Conservation (phyloP, 495 filamentous ascomycete species). For the Trichoderma reesei region DNA sequence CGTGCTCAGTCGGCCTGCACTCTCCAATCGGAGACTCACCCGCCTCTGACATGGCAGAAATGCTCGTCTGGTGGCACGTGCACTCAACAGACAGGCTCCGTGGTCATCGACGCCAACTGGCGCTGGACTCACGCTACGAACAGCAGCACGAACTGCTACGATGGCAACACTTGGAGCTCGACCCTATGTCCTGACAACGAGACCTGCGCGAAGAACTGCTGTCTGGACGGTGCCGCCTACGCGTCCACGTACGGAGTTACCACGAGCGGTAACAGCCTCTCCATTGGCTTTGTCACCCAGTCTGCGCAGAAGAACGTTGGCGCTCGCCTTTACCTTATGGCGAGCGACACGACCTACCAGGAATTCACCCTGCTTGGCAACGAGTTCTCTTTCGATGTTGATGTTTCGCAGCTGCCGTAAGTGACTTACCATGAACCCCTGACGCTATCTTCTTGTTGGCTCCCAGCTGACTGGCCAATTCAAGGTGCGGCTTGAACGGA, state of each 20-base stretch:
- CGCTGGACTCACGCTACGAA: conserved; percentile 36
- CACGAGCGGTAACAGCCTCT: conserved; percentile 38
- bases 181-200: conserved; percentile 26
- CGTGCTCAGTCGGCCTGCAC: conserved; percentile 48
- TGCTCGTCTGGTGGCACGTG: conserved; percentile 45
- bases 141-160: conserved; percentile 39
- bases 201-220: conserved; percentile 36
- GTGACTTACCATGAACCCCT: neutral
- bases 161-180: conserved; percentile 38
- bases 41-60: conserved; percentile 46
- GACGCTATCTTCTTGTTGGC: conserved; percentile 10
- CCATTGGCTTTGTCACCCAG: conserved; percentile 47
- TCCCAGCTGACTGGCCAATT: conserved; percentile 15
- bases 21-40: conserved; percentile 47
- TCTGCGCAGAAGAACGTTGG: conserved; percentile 39
- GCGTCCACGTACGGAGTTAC: conserved; percentile 37
- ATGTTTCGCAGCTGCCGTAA: conserved; percentile 33
- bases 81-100: conserved; percentile 26
- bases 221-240: conserved; percentile 41
- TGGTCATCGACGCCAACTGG: conserved; percentile 45
- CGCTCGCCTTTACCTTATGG: conserved; percentile 49
- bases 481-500: conserved; percentile 47
- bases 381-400: conserved; percentile 54
- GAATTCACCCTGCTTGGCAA: conserved; percentile 45
- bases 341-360: conserved; percentile 41